A percentile compares a stretch with the other conserved stretches of the same genome.
Conservation (phyloP, 805 yeast genomes). For the Allodekkera sacchari region DNA sequence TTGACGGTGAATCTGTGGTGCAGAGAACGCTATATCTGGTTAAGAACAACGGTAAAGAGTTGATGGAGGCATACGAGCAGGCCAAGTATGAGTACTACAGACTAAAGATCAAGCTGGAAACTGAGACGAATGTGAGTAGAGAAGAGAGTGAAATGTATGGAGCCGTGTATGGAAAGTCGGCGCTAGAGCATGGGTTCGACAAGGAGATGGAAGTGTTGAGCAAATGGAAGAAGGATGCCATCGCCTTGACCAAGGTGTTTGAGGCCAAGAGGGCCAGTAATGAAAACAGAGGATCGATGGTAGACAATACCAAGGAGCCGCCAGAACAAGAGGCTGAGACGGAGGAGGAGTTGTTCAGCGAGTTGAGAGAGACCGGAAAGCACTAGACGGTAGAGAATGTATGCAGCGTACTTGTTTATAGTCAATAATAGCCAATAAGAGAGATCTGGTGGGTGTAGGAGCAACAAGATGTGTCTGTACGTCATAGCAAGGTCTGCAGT, state of each 20-base stretch:
- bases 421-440: no score
- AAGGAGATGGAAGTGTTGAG: constrained; percentile 66
- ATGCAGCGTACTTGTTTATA: no score
- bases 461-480: no score
- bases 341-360: constrained; percentile 18
- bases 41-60: constrained; percentile 25
- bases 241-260: constrained; percentile 48
- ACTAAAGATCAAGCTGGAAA: constrained; percentile 75
- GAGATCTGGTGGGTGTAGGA: no score
- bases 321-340: constrained; percentile 5
- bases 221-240: constrained; percentile 67
- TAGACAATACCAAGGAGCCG: constrained; percentile 7
- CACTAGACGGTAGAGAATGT: no score
- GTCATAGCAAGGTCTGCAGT: no score
- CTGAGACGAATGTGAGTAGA: constrained; percentile 57
- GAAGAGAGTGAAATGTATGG: constrained; percentile 90
- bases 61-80: constrained; percentile 69
- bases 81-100: constrained; percentile 86
- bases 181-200: constrained; percentile 58
- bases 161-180: constrained; percentile 54
- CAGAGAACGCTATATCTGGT: constrained; percentile 60
- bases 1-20: constrained; percentile 87
- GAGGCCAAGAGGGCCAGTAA: constrained; percentile 34
- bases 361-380: constrained; percentile 7
- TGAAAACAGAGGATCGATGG: neutral